phyloP scores from a whole-genome alignment of 1,284 basidiomycete species.

The Volvariella volvacea region DNA sequence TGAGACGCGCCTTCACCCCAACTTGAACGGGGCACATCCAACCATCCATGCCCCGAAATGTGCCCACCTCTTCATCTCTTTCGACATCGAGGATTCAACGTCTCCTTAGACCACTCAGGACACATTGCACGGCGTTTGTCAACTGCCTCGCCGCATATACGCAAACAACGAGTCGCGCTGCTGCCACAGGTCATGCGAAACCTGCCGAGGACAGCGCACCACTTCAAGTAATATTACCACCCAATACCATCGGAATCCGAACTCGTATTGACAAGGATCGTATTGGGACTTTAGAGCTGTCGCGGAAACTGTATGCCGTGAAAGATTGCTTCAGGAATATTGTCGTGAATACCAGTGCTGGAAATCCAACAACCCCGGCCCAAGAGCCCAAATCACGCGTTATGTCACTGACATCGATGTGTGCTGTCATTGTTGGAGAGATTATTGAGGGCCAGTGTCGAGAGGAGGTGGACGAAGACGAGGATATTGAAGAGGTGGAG shows the following conservation, averaged over 20 bases:
- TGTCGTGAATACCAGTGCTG: constrained; percentile 17
- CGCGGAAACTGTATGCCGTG: constrained; percentile 43
- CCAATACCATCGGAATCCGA: constrained; percentile 25
- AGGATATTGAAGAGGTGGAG: constrained; percentile 19
- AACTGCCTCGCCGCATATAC: constrained; percentile 8
- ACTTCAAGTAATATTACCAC: constrained; percentile 31
- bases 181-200: not conserved
- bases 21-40: no score
- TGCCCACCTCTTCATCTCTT: constrained; percentile 6
- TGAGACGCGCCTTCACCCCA: no score
- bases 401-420: constrained; percentile 38
- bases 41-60: no score
- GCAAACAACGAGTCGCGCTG: constrained; percentile 4
- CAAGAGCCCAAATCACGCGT: constrained; percentile 12
- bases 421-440: constrained; percentile 40
- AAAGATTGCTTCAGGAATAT: constrained; percentile 48
- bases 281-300: constrained; percentile 33
- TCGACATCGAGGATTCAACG: constrained; percentile 35
- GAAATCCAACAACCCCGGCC: constrained; percentile 13
- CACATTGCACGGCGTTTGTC: constrained; percentile 37
- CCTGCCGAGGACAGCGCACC: constrained; percentile 19
- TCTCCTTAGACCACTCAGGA: constrained; percentile 46
- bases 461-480: constrained; percentile 20
- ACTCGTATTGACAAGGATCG: constrained; percentile 28
- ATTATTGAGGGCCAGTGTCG: constrained; percentile 25